Base-by-base conservation (phyloP, 768 basidiomycete genomes). In the Clathrus columnatus region DNA sequence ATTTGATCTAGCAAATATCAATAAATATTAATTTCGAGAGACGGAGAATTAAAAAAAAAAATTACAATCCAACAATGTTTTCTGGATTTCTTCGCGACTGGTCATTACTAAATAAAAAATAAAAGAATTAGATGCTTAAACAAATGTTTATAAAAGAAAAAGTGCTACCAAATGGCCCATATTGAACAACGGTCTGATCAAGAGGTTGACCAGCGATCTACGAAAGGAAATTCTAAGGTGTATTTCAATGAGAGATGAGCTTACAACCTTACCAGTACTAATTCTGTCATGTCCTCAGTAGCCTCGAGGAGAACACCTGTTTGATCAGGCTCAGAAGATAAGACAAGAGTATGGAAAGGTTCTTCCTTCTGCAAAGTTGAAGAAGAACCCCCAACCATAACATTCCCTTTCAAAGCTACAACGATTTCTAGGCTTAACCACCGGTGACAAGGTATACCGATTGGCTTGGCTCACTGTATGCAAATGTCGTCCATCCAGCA, bases 141-240 rank as follows among this genome's bases (percentile, higher is more conserved):
- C 24, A 23, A 29, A 26, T 18, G 27, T 17, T 32, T 23, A 36
- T 41, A 8, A 41, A n/a, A 28, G 11, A 17, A 48, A 23, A 51
- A 23, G 51, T 57, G 41, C 26, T 27, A 55, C 54, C 54, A 63
- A 90, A 89, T 6, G 89, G 88, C 4, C 87, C 88, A 60, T 91
- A 84, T 63, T 95, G 93, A 57, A 89, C 77, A 10, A 97, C 89
- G 0, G 81, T 77, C 67, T 97, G 93, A 59, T 93, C 81, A 4
- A 97, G 76, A 14, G 93, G 91, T 69, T 93, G 87, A 17, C 88
- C 94, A 4, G 93, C 83, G 59, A 86, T 76, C 87, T 85, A 57
- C 14, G 45, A 23, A 16, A 30, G 21, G 29, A 36, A 18, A 29
- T 4, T 2, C 7, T n/a, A 57, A 36, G 7, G 21, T 32, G 30